phyloP scores from a whole-genome alignment of 1,284 basidiomycete genomes.

The Mycena citricolor region DNA sequence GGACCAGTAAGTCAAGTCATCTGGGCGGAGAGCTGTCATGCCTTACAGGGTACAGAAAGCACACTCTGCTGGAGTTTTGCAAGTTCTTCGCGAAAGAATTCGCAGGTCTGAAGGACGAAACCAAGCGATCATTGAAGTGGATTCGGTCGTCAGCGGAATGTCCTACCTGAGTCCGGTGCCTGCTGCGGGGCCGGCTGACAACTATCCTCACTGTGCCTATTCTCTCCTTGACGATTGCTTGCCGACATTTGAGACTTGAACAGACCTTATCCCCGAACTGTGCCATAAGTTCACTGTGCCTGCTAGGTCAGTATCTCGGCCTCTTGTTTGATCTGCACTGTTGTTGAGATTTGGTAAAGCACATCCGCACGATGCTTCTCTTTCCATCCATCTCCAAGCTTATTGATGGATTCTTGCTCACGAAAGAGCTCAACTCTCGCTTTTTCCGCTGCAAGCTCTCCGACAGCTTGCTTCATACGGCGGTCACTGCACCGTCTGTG shows the following conservation, averaged over 20 bases:
- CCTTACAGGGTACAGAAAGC: too few relatives aligned
- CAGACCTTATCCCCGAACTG: conserved; percentile 77
- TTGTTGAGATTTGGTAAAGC: conserved; percentile 39
- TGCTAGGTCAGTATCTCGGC: conserved; percentile 53
- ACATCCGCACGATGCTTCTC: conserved; percentile 61
- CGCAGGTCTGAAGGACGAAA: conserved; percentile 55
- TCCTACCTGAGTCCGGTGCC: conserved; percentile 51
- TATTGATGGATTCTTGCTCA: conserved; percentile 69
- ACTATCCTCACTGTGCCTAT: too few relatives aligned
- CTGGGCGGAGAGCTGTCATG: too few relatives aligned
- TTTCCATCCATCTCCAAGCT: conserved; percentile 70
- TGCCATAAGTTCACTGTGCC: conserved; percentile 70
- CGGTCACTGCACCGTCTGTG: conserved; percentile 67
- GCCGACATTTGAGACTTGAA: not conserved
- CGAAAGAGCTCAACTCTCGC: conserved; percentile 73
- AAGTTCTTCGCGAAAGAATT: conserved; percentile 59
- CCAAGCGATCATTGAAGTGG: conserved; percentile 76
- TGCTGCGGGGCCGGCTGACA: too few relatives aligned
- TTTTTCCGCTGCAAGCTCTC: conserved; percentile 61
- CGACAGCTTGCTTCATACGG: conserved; percentile 59
- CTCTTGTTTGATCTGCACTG: not conserved
- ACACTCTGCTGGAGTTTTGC: conserved; percentile 67
- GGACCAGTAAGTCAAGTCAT: too few relatives aligned
- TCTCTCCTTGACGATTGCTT: not conserved
- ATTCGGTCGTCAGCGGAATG: conserved; percentile 51